These are phyloP conservation scores for Starmerella khaoyaiensis DNA, from an alignment of 805 yeast genomes.

Conservation along the genomic window DNA sequence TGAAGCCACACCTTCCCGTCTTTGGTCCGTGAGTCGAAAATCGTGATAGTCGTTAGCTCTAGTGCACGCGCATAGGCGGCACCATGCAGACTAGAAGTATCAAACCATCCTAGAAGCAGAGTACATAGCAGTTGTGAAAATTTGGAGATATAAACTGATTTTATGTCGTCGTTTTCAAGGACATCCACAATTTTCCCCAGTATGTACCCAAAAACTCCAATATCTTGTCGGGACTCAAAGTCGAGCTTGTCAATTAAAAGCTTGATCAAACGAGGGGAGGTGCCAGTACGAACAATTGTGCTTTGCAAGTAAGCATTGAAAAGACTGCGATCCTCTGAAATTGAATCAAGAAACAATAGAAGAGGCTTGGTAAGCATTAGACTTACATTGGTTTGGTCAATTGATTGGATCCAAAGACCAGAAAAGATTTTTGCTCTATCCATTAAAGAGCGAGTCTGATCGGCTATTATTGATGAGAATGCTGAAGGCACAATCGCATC, in stretches of 20 bases:
- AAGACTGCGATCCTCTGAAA: constrained; percentile 6
- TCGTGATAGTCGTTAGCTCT: constrained; percentile 14
- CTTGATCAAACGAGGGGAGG: constrained; percentile 48
- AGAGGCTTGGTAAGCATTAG: constrained; percentile 48
- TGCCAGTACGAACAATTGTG: constrained; percentile 31
- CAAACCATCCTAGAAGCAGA: constrained; percentile 18
- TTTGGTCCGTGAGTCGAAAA: constrained; percentile 10
- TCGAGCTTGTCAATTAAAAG: constrained; percentile 34
- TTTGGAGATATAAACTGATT: constrained; percentile 8
- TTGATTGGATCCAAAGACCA: constrained; percentile 64
- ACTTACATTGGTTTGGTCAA: constrained; percentile 35
- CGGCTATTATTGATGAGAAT: constrained; percentile 41
- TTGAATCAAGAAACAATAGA: constrained; percentile 52
- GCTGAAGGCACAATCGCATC: constrained; percentile 60
- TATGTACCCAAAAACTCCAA: constrained; percentile 50
- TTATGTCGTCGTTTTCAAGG: constrained; percentile 24
- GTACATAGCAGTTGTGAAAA: constrained; percentile 10
- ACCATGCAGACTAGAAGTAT: constrained; percentile 1
- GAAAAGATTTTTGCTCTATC: constrained; percentile 44
- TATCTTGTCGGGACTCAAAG: constrained; percentile 37
- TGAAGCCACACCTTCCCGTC: constrained; percentile 17
- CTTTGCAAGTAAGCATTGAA: constrained; percentile 14
- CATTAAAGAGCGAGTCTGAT: constrained; percentile 27
- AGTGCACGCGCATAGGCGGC: constrained; percentile 9
- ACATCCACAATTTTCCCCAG: constrained; percentile 42